phyloP scores from a whole-genome alignment of 2,329 filamentous ascomycete genomes.

The Colletotrichum aenigma region DNA sequence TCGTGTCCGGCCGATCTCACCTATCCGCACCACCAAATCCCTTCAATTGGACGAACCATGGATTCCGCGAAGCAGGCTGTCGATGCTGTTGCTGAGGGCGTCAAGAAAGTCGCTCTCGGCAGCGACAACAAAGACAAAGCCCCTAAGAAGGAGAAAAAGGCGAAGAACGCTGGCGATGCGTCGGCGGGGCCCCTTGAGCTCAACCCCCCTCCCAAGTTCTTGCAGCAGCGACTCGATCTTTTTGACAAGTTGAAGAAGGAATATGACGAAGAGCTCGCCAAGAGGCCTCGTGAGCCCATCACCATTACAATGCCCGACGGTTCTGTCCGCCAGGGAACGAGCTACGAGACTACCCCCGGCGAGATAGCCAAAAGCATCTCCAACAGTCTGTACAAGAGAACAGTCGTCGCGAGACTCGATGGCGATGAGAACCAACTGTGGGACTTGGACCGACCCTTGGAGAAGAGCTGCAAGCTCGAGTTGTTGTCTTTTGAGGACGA shows the following conservation, averaged over 20 bases:
- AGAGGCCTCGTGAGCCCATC: conserved; percentile 75
- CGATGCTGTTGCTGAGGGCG: conserved; percentile 56
- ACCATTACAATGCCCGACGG: conserved; percentile 76
- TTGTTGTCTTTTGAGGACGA: conserved; percentile 81
- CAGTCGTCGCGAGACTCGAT: conserved; percentile 84
- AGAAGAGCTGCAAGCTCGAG: conserved; percentile 84
- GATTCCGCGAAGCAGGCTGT: conserved; percentile 53
- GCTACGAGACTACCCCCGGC: conserved; percentile 90
- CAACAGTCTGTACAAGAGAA: conserved; percentile 85
- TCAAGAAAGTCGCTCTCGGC: conserved; percentile 65
- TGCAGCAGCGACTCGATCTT: conserved; percentile 82
- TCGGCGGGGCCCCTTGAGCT: conserved; percentile 50
- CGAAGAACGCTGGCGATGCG: conserved; percentile 36
- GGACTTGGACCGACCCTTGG: conserved; percentile 90
- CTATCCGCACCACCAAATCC: neutral
- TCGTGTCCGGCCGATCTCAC: neutral
- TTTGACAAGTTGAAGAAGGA: conserved; percentile 89
- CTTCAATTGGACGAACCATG: conserved; percentile 36
- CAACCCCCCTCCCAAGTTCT: conserved; percentile 71
- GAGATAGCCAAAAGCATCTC: conserved; percentile 79
- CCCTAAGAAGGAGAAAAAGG: conserved; percentile 59
- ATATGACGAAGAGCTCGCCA: conserved; percentile 76
- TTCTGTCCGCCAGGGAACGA: conserved; percentile 72
- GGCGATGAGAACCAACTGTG: conserved; percentile 75
- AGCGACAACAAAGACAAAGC: conserved; percentile 44